Evolutionary conservation across 495 filamentous ascomycete genomes (phyloP).

Genomic region (Delitschia confertaspora): DNA sequence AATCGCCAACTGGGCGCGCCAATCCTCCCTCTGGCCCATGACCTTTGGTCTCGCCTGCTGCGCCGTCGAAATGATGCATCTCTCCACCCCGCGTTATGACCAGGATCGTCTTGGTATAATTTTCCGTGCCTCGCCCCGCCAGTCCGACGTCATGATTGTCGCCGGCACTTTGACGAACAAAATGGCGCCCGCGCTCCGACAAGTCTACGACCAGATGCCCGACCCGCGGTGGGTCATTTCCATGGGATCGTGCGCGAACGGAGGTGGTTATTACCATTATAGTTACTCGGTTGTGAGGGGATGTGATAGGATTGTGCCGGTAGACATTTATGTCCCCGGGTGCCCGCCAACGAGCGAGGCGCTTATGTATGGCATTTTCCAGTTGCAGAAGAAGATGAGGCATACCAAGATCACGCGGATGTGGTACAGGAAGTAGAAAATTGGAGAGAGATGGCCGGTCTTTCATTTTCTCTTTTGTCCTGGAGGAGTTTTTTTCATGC

Average conservation of each 20-base stretch:
- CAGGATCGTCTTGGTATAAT: conserved; percentile 95
- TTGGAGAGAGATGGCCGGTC: too few species aligned
- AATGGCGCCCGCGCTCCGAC: conserved; percentile 89
- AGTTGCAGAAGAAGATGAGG: conserved; percentile 74
- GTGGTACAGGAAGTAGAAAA: conserved; percentile 56
- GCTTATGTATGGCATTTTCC: conserved; percentile 79
- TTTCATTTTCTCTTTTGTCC: too few species aligned
- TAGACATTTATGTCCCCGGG: conserved; percentile 87
- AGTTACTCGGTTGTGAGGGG: conserved; percentile 81
- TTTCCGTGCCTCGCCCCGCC: conserved; percentile 89
- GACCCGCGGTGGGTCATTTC: conserved; percentile 87
- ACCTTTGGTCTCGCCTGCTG: conserved; percentile 96
- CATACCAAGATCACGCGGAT: conserved; percentile 64
- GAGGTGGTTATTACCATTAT: conserved; percentile 91
- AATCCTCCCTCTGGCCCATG: conserved; percentile 93
- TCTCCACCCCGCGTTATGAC: conserved; percentile 91
- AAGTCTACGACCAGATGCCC: conserved; percentile 98
- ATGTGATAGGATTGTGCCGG: conserved; percentile 83
- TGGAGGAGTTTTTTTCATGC: too few species aligned
- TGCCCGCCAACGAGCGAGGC: conserved; percentile 87
- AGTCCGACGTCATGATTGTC: conserved; percentile 97
- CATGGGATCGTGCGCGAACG: conserved; percentile 89
- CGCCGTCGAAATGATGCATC: conserved; percentile 97
- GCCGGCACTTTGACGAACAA: conserved; percentile 95
- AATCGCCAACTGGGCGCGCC: conserved; percentile 89